Conservation (phyloP, 116 monocot genomes). For the Trichopus zeylanicus region DNA sequence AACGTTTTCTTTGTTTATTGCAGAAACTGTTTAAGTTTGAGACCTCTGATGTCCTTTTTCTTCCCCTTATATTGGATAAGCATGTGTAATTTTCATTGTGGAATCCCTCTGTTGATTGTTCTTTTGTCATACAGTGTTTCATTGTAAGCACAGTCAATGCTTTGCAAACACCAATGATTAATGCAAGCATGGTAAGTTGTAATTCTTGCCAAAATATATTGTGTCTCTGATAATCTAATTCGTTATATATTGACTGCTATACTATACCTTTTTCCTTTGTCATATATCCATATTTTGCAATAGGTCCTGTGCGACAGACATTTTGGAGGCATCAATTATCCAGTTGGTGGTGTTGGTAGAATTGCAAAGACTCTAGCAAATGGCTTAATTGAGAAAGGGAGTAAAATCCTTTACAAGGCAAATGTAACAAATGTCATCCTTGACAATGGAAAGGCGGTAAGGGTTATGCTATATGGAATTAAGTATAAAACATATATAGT, state of each 20-base stretch:
- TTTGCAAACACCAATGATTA: slow-evolving; percentile 96
- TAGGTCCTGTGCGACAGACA: slow-evolving; percentile 97
- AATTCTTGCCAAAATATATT: background rate
- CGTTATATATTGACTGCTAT: too few relatives aligned
- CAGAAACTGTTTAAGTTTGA: background rate
- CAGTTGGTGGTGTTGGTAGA: slow-evolving; percentile 92
- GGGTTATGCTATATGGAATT: slow-evolving; percentile 19
- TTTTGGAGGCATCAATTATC: slow-evolving; percentile 97
- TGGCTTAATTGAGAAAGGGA: slow-evolving; percentile 71
- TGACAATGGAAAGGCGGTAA: slow-evolving; percentile 79
- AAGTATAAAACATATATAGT: background rate
- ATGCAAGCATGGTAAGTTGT: slow-evolving; percentile 89
- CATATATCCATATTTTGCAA: slow-evolving; percentile 5
- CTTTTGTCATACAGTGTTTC: slow-evolving; percentile 59
- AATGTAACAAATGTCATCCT: slow-evolving; percentile 70
- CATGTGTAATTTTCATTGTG: too few relatives aligned
- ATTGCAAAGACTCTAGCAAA: slow-evolving; percentile 85
- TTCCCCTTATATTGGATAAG: too few relatives aligned
- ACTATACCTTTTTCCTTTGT: background rate
- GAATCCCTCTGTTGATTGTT: slow-evolving; percentile 5
- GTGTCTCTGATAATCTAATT: too few relatives aligned
- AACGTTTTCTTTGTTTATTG: background rate
- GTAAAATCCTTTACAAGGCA: slow-evolving; percentile 77
- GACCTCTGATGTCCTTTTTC: background rate
- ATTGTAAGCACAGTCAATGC: slow-evolving; percentile 97